These are phyloP conservation scores for Trichophyton rubrum DNA, from an alignment of 2,329 filamentous ascomycete genomes.

Conservation along the genomic window DNA sequence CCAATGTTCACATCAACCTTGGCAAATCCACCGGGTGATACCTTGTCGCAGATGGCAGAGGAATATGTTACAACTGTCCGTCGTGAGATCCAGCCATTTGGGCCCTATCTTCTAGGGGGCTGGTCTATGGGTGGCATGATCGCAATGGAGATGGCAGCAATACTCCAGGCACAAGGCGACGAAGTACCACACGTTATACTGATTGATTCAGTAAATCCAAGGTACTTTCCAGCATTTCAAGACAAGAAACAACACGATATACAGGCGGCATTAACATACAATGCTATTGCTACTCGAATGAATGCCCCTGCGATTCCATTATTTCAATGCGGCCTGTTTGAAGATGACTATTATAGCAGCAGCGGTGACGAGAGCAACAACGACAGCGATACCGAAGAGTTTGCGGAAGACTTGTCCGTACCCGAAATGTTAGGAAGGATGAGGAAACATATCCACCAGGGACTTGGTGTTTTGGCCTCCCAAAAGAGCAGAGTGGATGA, in stretches of 20 bases:
- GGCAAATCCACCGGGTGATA: slow-evolving; percentile 11
- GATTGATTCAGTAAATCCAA: slow-evolving; percentile 16
- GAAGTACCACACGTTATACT: slow-evolving; percentile 15
- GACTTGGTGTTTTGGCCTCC: slow-evolving; percentile 3
- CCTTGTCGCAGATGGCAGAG: slow-evolving; percentile 13
- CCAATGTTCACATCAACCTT: slow-evolving; percentile 13
- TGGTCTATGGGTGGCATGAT: slow-evolving; percentile 29
- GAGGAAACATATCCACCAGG: slow-evolving; percentile 7
- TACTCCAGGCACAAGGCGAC: slow-evolving; percentile 12
- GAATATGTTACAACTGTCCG: slow-evolving; percentile 14
- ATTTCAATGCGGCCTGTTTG: slow-evolving; percentile 5
- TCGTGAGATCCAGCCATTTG: slow-evolving; percentile 21
- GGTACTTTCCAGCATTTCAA: slow-evolving; percentile 8
- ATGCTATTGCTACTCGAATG: slow-evolving; percentile 8
- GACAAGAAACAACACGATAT: slow-evolving; percentile 8
- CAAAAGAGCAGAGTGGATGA: neutral
- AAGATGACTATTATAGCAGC: slow-evolving; percentile 7
- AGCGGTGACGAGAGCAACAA: slow-evolving; percentile 7
- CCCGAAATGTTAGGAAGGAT: slow-evolving; percentile 6
- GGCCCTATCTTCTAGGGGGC: slow-evolving; percentile 29
- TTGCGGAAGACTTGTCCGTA: slow-evolving; percentile 4
- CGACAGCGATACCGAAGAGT: slow-evolving; percentile 3
- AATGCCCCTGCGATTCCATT: slow-evolving; percentile 7
- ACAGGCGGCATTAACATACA: slow-evolving; percentile 7
- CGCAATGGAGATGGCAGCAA: slow-evolving; percentile 18